A percentile compares a stretch with the other conserved stretches of the same genome.
phyloP scores from a whole-genome alignment of 495 filamentous ascomycete genomes.

The Aspergillus ellipticus region DNA sequence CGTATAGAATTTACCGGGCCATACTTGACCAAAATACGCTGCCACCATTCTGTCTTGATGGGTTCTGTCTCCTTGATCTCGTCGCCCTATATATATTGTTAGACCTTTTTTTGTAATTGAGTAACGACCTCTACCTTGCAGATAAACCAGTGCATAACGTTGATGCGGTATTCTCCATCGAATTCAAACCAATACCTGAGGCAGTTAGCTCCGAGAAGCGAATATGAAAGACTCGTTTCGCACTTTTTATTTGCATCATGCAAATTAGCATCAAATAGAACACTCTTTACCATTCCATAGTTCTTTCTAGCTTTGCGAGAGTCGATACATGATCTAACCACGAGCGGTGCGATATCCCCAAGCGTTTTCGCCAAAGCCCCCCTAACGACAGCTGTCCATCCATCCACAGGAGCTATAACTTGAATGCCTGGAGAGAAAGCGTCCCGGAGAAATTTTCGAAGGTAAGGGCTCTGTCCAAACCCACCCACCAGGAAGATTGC shows the following conservation, averaged over 20 bases:
- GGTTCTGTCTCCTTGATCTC: conserved; percentile 22
- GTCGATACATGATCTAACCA: conserved; percentile 21
- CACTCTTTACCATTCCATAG: conserved; percentile 28
- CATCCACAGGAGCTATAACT: conserved; percentile 28
- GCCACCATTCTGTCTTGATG: conserved; percentile 6
- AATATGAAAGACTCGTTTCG: background rate
- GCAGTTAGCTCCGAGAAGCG: background rate
- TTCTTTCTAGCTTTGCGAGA: conserved; percentile 37
- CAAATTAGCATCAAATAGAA: conserved; percentile 14
- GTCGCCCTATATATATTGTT: conserved; percentile 15
- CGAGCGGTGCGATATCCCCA: conserved; percentile 15
- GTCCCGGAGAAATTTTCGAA: conserved; percentile 30
- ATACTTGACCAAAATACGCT: conserved; percentile 2
- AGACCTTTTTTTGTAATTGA: background rate
- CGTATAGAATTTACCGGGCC: conserved; percentile 13
- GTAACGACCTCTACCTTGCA: conserved; percentile 16
- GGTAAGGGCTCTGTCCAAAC: conserved; percentile 65
- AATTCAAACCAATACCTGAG: conserved; percentile 20
- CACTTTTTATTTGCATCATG: conserved; percentile 25
- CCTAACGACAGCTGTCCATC: conserved; percentile 41
- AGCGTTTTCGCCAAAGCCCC: conserved; percentile 39
- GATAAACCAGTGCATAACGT: conserved; percentile 27
- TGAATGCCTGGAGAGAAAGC: conserved; percentile 11
- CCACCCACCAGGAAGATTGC: conserved; percentile 67
- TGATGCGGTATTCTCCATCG: conserved; percentile 16